Conservation (phyloP, 495 filamentous ascomycete species). For the Terfezia claveryi region DNA sequence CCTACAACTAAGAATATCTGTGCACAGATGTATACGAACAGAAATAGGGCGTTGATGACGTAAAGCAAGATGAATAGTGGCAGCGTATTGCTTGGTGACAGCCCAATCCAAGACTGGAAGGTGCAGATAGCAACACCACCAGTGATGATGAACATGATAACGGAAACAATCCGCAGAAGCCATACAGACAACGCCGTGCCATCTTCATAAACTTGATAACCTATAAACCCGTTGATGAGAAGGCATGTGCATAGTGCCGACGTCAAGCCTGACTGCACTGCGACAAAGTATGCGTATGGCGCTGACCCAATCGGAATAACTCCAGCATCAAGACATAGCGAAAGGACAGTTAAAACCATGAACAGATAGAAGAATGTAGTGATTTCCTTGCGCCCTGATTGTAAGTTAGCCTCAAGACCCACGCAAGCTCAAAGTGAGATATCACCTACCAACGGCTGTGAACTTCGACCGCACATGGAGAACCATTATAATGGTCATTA, state of each 20-base stretch:
- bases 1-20: conserved; percentile 73
- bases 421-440: neutral
- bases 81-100: conserved; percentile 63
- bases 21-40: conserved; percentile 68
- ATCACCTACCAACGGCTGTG: conserved; percentile 86
- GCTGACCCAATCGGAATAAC: conserved; percentile 64
- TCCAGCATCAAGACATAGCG: conserved; percentile 79
- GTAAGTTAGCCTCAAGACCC: neutral
- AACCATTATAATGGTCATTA: conserved; percentile 92
- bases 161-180: conserved; percentile 59
- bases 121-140: conserved; percentile 75
- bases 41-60: conserved; percentile 65
- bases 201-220: conserved; percentile 96
- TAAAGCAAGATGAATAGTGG: conserved; percentile 87
- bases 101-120: conserved; percentile 76
- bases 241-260: conserved; percentile 76
- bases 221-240: conserved; percentile 93
- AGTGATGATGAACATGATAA: conserved; percentile 66
- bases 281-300: conserved; percentile 76
- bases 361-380: conserved; percentile 94
- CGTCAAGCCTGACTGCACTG: conserved; percentile 71
- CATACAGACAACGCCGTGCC: conserved; percentile 89
- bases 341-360: conserved; percentile 69
- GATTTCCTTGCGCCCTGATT: conserved; percentile 87
- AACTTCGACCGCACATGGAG: conserved; percentile 93